Base-by-base conservation (phyloP, 164 flowering plant genomes). In the Umbilicus rupestris region DNA sequence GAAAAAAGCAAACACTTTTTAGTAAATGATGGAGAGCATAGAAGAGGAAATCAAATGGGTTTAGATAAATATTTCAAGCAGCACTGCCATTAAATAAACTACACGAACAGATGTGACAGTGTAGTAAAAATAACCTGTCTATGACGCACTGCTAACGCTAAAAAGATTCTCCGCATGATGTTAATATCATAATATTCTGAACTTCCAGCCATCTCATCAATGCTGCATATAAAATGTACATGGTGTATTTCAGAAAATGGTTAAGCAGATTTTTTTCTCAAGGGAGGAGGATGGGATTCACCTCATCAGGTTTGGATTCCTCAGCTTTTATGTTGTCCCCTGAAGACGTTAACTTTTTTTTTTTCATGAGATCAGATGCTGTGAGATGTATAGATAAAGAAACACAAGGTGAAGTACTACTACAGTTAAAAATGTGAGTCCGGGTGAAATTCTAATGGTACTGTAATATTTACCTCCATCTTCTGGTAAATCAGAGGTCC, bases 401-500 rank as follows among this genome's bases (percentile, higher is more conserved):
- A 35, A 35, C 37, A 35, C 37, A 35, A 35, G 37, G 37, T 35
- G 37, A 35, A 35, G 37, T 35, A 35, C 37, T 35, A 7, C n/a
- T n/a, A n/a, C n/a, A n/a, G n/a, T n/a, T n/a, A 17, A 17, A 46
- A 7, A 49, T 49, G 12, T 7, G 26, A n/a, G 55, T 20, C 8
- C 14, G 55, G 55, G 20, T 49, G 22, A 49, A 49, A 22, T 49
- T 15, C 37, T 6, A 9, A 49, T 2, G 28, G 55, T 7, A 49
- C 7, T 60, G n/a, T 31, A 37, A 28, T n/a, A n/a, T n/a, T 30
- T 31, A 73, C 69, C 73, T 67, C 68, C 72, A 41, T 68, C 79
- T 55, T 71, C 72, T 8, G 76, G 71, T 19, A 70, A 60, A 45
- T 74, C 80, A 20, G 77, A 73, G 46, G 77, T 74, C 79, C 79